A percentile compares a stretch with the other conserved stretches of the same genome.
These are phyloP conservation scores for Uronychia setigera DNA, from an alignment of 73 alveolate genomes.

Conservation along the genomic window DNA sequence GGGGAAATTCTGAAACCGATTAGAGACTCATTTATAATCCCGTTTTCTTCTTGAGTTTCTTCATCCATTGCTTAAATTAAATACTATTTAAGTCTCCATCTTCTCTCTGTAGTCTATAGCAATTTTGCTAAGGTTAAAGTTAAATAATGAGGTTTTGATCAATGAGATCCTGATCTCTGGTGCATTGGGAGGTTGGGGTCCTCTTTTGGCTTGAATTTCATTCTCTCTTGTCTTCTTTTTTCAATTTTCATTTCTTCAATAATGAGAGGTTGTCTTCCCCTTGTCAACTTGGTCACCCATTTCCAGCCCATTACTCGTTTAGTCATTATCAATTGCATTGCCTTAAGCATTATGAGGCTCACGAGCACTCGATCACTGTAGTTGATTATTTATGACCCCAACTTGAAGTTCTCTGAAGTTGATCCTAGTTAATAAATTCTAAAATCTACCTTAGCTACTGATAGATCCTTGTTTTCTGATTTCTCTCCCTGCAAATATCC, in stretches of 20 bases:
- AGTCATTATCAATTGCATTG: background rate
- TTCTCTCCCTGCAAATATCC: background rate
- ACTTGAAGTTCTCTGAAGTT: background rate
- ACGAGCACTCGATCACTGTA: background rate
- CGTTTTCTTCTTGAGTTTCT: too few relatives aligned
- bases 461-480: background rate
- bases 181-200: background rate
- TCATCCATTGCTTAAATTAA: too few relatives aligned
- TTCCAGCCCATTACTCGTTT: background rate
- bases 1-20: too few relatives aligned
- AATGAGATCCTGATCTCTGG: background rate
- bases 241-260: background rate
- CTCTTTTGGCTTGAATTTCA: background rate
- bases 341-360: background rate
- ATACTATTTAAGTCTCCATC: too few relatives aligned
- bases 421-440: background rate
- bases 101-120: too few relatives aligned
- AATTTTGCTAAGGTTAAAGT: too few relatives aligned
- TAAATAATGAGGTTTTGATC: too few relatives aligned
- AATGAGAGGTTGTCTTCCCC: background rate
- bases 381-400: background rate
- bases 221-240: background rate
- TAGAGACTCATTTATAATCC: too few relatives aligned
- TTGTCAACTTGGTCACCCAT: background rate
- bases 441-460: background rate